These are phyloP conservation scores for Botrytis fabae DNA, from an alignment of 2,329 filamentous ascomycete genomes.

Conservation along the genomic window DNA sequence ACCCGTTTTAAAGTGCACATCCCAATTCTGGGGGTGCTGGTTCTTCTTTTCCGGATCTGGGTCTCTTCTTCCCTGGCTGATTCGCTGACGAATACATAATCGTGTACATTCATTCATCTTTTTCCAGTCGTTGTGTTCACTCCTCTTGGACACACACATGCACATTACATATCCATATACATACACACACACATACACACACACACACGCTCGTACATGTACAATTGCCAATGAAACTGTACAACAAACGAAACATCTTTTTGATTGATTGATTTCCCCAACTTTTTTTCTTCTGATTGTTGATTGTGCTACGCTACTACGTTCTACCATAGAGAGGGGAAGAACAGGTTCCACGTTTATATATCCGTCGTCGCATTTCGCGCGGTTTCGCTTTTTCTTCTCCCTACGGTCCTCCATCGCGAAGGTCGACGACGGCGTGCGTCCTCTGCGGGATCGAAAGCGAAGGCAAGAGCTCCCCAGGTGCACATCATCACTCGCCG, in stretches of 20 bases:
- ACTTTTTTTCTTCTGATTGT: neutral
- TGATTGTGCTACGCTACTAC: neutral
- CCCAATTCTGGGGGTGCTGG: conserved; percentile 14
- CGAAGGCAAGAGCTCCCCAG: too few relatives aligned
- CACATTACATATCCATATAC: neutral
- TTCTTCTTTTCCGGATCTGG: neutral
- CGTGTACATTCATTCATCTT: neutral
- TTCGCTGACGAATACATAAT: conserved; percentile 2
- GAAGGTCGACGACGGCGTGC: neutral
- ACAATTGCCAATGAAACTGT: neutral
- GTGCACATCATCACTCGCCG: too few relatives aligned
- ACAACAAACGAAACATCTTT: neutral
- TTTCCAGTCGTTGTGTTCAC: neutral
- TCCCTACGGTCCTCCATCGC: neutral
- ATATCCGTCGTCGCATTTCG: neutral
- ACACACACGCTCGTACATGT: conserved; percentile 6
- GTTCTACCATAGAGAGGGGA: neutral
- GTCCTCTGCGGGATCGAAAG: neutral
- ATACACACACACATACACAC: neutral
- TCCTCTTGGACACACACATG: neutral
- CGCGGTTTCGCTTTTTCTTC: neutral
- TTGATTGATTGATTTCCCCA: neutral
- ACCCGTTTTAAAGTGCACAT: conserved; percentile 8
- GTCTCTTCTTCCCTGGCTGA: neutral
- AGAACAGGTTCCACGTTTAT: neutral